These are phyloP conservation scores for Alternaria novae-zelandiae DNA, from an alignment of 2,329 filamentous ascomycete genomes.

Conservation along the genomic window DNA sequence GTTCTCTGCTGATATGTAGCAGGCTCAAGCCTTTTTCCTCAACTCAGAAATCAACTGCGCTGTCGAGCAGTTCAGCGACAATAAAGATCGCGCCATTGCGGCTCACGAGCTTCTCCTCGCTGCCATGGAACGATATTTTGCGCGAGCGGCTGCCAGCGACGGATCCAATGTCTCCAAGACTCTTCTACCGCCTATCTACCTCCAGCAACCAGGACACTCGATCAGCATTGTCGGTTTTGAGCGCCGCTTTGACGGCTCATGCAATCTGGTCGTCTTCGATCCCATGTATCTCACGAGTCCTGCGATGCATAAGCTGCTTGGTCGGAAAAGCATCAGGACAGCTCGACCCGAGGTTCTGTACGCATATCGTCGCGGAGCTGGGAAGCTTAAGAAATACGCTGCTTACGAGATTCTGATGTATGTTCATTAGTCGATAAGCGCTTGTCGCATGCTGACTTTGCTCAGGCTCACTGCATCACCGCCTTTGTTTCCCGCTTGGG, in stretches of 20 bases:
- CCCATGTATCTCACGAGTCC: constrained; percentile 77
- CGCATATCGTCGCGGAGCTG: constrained; percentile 72
- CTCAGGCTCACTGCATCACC: constrained; percentile 46
- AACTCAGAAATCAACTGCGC: constrained; percentile 66
- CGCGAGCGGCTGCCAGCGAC: constrained; percentile 57
- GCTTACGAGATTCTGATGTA: constrained; percentile 83
- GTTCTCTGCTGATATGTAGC: constrained; percentile 15
- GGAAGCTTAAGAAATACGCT: constrained; percentile 72
- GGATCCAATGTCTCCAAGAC: constrained; percentile 71
- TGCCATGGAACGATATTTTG: constrained; percentile 77
- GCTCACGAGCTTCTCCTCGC: constrained; percentile 65
- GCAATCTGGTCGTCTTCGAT: constrained; percentile 84
- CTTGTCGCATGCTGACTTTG: constrained; percentile 7
- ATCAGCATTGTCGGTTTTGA: constrained; percentile 90
- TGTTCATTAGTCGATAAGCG: constrained; percentile 32
- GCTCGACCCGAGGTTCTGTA: constrained; percentile 63
- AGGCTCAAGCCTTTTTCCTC: constrained; percentile 81
- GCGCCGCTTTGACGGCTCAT: constrained; percentile 65
- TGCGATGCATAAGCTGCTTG: constrained; percentile 65
- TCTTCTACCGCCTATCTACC: constrained; percentile 80
- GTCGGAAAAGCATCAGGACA: constrained; percentile 55
- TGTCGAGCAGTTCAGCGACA: constrained; percentile 61
- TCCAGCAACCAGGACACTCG: constrained; percentile 90
- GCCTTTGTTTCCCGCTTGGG: constrained; percentile 49
- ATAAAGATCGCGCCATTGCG: constrained; percentile 55